These are phyloP conservation scores for Tuber umbilicatum DNA, from an alignment of 495 filamentous ascomycete genomes.

Conservation along the genomic window DNA sequence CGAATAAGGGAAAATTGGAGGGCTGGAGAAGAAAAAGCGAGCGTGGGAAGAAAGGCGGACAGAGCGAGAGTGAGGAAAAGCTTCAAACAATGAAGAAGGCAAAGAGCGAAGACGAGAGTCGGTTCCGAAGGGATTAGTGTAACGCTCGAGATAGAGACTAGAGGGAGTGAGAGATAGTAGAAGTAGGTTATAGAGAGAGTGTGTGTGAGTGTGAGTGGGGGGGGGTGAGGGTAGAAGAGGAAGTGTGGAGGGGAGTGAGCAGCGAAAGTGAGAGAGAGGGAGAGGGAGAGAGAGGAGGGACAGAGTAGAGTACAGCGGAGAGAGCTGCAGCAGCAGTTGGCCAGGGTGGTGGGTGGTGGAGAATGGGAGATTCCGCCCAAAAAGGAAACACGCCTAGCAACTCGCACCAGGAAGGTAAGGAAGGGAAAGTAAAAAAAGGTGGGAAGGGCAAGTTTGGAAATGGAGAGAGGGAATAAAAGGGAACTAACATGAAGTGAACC, in stretches of 20 bases:
- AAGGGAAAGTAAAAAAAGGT: neutral
- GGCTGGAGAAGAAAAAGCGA: neutral
- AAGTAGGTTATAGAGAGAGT: slow-evolving; percentile 6
- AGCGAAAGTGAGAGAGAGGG: slow-evolving; percentile 14
- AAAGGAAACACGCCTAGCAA: slow-evolving; percentile 24
- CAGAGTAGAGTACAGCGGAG: slow-evolving; percentile 23
- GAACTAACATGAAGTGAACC: neutral
- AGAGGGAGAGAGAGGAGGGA: slow-evolving; percentile 4
- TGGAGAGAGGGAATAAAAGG: neutral
- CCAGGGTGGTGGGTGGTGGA: slow-evolving; percentile 12
- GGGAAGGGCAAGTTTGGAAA: neutral
- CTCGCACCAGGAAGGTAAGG: slow-evolving; percentile 17
- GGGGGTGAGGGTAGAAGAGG: slow-evolving; percentile 3
- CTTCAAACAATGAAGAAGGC: slow-evolving; percentile 3
- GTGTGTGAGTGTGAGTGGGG: neutral
- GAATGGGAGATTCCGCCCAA: slow-evolving; percentile 22
- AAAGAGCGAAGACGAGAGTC: slow-evolving; percentile 2
- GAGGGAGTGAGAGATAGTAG: slow-evolving; percentile 14
- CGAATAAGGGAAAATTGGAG: neutral
- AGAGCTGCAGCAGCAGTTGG: slow-evolving; percentile 20
- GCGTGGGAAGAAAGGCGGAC: neutral
- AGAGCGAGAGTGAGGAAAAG: neutral
- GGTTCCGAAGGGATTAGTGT: neutral
- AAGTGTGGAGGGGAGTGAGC: slow-evolving; percentile 16
- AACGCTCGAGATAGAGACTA: neutral